phyloP scores from a whole-genome alignment of 2,329 filamentous ascomycete genomes.

The Aspergillus phoenicis region DNA sequence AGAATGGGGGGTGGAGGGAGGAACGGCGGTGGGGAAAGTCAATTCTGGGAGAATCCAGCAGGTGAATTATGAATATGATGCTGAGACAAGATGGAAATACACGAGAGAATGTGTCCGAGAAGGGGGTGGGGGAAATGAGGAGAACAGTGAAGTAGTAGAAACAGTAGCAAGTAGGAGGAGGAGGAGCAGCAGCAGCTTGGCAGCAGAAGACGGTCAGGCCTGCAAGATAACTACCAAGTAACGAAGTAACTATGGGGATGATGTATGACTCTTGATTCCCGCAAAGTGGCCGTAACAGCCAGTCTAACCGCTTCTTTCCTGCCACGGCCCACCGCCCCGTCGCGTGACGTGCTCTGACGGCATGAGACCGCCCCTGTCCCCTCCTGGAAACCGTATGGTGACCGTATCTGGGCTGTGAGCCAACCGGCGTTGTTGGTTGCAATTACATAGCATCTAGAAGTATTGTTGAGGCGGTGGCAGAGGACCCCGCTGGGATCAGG shows the following conservation, averaged over 20 bases:
- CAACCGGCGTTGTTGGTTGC: constrained; percentile 23
- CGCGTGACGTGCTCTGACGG: constrained; percentile 40
- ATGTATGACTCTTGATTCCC: constrained; percentile 32
- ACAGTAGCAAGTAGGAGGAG: neutral
- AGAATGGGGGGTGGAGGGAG: constrained; percentile 4
- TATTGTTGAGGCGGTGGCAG: constrained; percentile 10
- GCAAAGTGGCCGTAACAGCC: constrained; percentile 24
- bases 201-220: neutral
- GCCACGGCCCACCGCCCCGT: constrained; percentile 36
- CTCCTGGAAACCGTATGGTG: constrained; percentile 28
- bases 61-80: neutral
- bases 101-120: neutral
- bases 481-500: constrained; percentile 8
- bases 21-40: constrained; percentile 12
- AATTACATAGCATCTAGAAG: constrained; percentile 10
- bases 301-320: constrained; percentile 31
- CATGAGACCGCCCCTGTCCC: constrained; percentile 18
- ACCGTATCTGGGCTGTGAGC: constrained; percentile 23
- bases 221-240: constrained; percentile 1
- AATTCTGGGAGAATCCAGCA: constrained; percentile 10
- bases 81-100: constrained; percentile 1
- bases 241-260: constrained; percentile 25
- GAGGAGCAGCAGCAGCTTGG: neutral
- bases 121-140: neutral
- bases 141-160: constrained; percentile 14